A percentile compares a stretch with the other conserved stretches of the same genome.
Evolutionary conservation across 2,329 filamentous ascomycete species (phyloP).

Genomic region (Sporothrix pallida): DNA sequence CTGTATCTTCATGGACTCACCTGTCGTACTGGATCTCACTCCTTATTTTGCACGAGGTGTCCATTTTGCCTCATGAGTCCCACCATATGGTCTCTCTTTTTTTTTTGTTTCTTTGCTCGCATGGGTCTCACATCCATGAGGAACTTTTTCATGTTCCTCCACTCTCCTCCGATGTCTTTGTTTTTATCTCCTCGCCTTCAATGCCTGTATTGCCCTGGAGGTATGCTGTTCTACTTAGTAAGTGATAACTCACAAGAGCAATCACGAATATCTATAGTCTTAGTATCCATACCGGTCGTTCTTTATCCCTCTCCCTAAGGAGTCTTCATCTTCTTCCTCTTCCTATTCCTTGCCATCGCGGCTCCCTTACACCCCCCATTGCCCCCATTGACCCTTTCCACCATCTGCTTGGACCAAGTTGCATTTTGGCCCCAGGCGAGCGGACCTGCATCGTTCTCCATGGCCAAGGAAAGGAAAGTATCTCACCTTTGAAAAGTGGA

Average conservation of each 20-base stretch:
- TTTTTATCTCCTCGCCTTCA: background rate
- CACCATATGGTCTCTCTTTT: background rate
- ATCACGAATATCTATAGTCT: background rate
- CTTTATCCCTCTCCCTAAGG: background rate
- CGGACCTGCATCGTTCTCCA: slow-evolving; percentile 1
- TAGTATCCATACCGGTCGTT: background rate
- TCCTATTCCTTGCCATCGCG: too few relatives aligned
- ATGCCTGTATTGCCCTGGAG: background rate
- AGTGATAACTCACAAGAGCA: background rate
- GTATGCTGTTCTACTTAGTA: background rate
- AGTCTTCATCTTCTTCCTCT: background rate
- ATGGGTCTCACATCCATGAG: background rate
- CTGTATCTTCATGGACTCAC: background rate
- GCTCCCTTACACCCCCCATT: background rate
- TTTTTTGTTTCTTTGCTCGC: background rate
- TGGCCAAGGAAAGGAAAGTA: background rate
- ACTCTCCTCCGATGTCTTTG: background rate
- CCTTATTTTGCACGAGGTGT: too few relatives aligned
- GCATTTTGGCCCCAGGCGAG: background rate
- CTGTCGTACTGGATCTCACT: background rate
- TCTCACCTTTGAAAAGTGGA: background rate
- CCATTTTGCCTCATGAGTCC: background rate
- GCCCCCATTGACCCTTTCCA: background rate
- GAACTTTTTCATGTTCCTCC: background rate
- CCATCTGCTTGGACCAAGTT: background rate